Evolutionary conservation across 2,329 filamentous ascomycete genomes (phyloP).

Genomic region (Trichophyton schoenleinii): DNA sequence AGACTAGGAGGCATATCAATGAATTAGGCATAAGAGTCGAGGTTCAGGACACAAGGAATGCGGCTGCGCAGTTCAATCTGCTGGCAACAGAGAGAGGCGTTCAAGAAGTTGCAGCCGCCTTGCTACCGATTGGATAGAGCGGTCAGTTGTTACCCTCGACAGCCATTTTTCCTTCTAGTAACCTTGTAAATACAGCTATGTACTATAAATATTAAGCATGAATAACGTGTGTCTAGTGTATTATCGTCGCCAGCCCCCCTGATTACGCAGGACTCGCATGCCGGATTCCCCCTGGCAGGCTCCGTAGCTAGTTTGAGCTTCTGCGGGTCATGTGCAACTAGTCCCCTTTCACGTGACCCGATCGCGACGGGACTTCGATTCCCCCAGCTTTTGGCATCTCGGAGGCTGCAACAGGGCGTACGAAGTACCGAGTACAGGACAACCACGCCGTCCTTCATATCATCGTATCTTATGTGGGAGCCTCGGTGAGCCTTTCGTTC

Average conservation of each 20-base stretch:
- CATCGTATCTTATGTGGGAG: background rate
- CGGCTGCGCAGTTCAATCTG: slow-evolving; percentile 86
- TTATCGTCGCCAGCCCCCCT: background rate
- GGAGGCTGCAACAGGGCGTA: background rate
- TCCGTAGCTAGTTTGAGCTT: background rate
- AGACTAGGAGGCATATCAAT: slow-evolving; percentile 59
- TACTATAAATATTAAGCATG: background rate
- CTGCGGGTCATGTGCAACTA: background rate
- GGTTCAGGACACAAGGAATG: slow-evolving; percentile 83
- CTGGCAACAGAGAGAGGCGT: slow-evolving; percentile 88
- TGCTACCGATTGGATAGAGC: slow-evolving; percentile 51
- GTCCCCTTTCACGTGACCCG: background rate
- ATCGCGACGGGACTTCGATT: background rate
- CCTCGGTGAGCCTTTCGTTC: background rate
- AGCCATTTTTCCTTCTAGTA: background rate
- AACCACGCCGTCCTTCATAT: background rate
- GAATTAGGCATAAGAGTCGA: slow-evolving; percentile 74
- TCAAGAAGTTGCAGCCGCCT: slow-evolving; percentile 68
- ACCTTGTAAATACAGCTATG: background rate
- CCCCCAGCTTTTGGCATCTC: background rate
- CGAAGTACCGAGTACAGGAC: background rate
- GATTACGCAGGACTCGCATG: too few relatives aligned
- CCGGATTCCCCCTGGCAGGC: too few relatives aligned
- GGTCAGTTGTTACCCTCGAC: background rate
- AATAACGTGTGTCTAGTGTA: background rate